A percentile compares a stretch with the other conserved stretches of the same genome.
phyloP scores from a whole-genome alignment of 805 yeast species.

The Saccharomyces paradoxus region DNA sequence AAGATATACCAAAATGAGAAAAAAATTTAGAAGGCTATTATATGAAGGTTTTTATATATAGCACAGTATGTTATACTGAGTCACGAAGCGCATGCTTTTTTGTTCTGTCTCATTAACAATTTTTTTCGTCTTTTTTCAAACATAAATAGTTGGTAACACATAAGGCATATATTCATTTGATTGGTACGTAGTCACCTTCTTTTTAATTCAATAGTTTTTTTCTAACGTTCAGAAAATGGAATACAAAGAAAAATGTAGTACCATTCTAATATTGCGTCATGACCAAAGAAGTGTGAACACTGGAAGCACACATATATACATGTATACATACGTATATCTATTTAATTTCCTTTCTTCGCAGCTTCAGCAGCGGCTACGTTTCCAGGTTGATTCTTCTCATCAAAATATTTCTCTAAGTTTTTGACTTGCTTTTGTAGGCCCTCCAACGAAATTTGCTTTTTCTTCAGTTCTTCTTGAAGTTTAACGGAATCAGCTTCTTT shows the following conservation, averaged over 20 bases:
- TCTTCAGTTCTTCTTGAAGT: slow-evolving; percentile 32
- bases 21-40: slow-evolving; percentile 1
- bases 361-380: background rate
- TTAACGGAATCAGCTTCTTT: slow-evolving; percentile 23
- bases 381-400: slow-evolving; percentile 30
- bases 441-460: slow-evolving; percentile 38
- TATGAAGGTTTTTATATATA: too few species aligned
- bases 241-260: background rate
- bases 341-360: slow-evolving; percentile 1
- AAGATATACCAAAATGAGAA: slow-evolving; percentile 15
- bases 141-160: background rate
- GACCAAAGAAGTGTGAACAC: background rate
- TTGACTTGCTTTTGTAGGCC: slow-evolving; percentile 44
- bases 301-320: background rate
- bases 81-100: background rate
- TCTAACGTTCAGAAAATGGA: background rate
- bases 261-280: background rate
- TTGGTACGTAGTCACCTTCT: background rate
- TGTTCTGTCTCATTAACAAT: background rate
- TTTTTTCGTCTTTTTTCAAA: background rate
- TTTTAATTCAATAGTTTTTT: background rate
- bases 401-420: slow-evolving; percentile 44
- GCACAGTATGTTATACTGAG: background rate
- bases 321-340: slow-evolving; percentile 1
- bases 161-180: background rate